Evolutionary conservation across 192 early-diverging fungal species (phyloP).

Genomic region (Linnemannia elongata): DNA sequence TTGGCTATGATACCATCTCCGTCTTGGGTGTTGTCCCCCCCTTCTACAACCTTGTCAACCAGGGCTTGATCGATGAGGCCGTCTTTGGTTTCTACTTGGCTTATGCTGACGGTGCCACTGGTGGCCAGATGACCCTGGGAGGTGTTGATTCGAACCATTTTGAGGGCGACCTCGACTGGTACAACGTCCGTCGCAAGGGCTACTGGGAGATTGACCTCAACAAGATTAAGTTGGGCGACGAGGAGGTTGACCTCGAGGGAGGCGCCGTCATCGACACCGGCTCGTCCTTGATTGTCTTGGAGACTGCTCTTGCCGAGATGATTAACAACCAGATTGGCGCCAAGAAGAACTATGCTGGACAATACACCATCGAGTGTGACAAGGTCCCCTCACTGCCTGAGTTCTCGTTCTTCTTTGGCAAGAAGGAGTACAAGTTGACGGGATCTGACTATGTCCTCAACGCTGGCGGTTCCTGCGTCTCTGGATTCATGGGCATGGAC

Average conservation of each 20-base stretch:
- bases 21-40: slow-evolving; percentile 93
- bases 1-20: slow-evolving; percentile 90
- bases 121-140: slow-evolving; percentile 94
- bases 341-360: slow-evolving; percentile 93
- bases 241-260: slow-evolving; percentile 73
- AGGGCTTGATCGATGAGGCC: slow-evolving; percentile 84
- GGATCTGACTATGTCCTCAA: slow-evolving; percentile 68
- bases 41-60: slow-evolving; percentile 93
- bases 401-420: slow-evolving; percentile 84
- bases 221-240: slow-evolving; percentile 83
- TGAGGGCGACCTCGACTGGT: slow-evolving; percentile 81
- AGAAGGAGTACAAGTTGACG: slow-evolving; percentile 75
- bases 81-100: slow-evolving; percentile 93
- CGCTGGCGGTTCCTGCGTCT: slow-evolving; percentile 78
- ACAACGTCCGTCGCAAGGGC: slow-evolving; percentile 89
- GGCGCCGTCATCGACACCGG: slow-evolving; percentile 96
- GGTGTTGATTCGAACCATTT: slow-evolving; percentile 84
- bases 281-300: slow-evolving; percentile 87
- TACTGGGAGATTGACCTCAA: slow-evolving; percentile 98
- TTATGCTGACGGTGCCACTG: slow-evolving; percentile 71
- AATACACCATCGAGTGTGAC: slow-evolving; percentile 89
- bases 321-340: slow-evolving; percentile 94
- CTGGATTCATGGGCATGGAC: slow-evolving; percentile 95
- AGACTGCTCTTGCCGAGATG: slow-evolving; percentile 84
- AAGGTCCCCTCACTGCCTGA: slow-evolving; percentile 76